Percentiles rank a stretch among this genome's conserved stretches.
phyloP scores from a whole-genome alignment of 2,329 filamentous ascomycete species.

The Trichoderma citrinoviride region DNA sequence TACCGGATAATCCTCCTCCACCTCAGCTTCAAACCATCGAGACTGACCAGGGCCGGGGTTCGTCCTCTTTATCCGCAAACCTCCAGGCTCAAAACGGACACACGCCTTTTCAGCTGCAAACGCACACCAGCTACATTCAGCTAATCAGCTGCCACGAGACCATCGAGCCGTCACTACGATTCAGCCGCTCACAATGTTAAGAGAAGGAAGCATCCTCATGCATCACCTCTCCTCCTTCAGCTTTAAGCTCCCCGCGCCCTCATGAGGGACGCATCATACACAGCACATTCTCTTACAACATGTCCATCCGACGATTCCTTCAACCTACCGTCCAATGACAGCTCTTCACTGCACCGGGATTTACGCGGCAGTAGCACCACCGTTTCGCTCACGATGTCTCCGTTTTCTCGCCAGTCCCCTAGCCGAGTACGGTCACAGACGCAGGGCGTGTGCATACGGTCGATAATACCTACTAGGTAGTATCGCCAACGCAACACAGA shows the following conservation, averaged over 20 bases:
- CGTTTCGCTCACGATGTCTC: neutral
- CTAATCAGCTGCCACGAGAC: neutral
- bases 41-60: neutral
- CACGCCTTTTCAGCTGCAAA: neutral
- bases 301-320: neutral
- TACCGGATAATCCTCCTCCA: neutral
- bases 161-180: neutral
- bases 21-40: neutral
- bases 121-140: neutral
- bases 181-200: neutral
- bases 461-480: neutral
- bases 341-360: neutral
- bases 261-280: neutral
- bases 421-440: neutral
- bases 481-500: neutral
- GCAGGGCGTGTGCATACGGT: slow-evolving; percentile 15
- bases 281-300: neutral
- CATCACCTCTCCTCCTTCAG: neutral
- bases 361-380: slow-evolving; percentile 3
- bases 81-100: neutral
- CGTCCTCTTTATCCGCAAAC: neutral
- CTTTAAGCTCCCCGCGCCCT: neutral
- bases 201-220: neutral
- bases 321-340: neutral
- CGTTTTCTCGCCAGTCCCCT: neutral